Percentiles rank a stretch among this genome's conserved stretches.
phyloP scores from a whole-genome alignment of 2,329 filamentous ascomycete species.

The Clonostachys chloroleuca region DNA sequence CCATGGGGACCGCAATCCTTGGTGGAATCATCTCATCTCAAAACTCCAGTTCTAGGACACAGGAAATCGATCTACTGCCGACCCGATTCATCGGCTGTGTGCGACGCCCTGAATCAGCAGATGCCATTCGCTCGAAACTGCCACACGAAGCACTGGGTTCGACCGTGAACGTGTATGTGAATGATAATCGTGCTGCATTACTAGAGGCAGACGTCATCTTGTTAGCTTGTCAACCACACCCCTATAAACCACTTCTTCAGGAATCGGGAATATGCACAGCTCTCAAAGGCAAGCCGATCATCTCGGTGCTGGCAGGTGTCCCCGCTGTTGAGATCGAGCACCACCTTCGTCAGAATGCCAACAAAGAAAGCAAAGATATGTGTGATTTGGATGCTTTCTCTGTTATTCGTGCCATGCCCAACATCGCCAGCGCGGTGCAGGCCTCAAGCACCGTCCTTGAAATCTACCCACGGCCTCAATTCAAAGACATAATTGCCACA shows the following conservation, averaged over 20 bases:
- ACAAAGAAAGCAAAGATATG: constrained; percentile 9
- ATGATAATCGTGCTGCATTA: constrained; percentile 23
- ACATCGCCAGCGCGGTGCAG: constrained; percentile 23
- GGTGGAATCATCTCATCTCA: too few species aligned
- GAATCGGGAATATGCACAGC: constrained; percentile 26
- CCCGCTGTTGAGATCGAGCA: constrained; percentile 29
- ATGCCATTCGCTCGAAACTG: too few species aligned
- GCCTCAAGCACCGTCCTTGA: constrained; percentile 26
- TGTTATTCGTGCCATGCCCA: constrained; percentile 20
- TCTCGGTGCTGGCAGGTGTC: constrained; percentile 48
- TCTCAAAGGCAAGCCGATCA: constrained; percentile 35
- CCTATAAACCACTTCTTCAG: constrained; percentile 31
- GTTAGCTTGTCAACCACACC: constrained; percentile 37
- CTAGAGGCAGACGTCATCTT: constrained; percentile 32
- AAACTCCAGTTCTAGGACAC: too few species aligned
- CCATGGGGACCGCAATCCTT: too few species aligned
- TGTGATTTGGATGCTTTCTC: constrained; percentile 9
- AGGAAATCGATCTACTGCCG: too few species aligned
- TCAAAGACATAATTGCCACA: constrained; percentile 12
- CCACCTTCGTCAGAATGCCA: constrained; percentile 21
- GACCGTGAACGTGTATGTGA: too few species aligned
- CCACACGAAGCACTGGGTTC: too few species aligned
- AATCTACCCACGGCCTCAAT: constrained; percentile 13
- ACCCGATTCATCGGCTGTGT: too few species aligned
- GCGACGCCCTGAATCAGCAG: too few species aligned